These are phyloP conservation scores for Cinchona pubescens DNA, from an alignment of 257 asterid species.

Conservation along the genomic window DNA sequence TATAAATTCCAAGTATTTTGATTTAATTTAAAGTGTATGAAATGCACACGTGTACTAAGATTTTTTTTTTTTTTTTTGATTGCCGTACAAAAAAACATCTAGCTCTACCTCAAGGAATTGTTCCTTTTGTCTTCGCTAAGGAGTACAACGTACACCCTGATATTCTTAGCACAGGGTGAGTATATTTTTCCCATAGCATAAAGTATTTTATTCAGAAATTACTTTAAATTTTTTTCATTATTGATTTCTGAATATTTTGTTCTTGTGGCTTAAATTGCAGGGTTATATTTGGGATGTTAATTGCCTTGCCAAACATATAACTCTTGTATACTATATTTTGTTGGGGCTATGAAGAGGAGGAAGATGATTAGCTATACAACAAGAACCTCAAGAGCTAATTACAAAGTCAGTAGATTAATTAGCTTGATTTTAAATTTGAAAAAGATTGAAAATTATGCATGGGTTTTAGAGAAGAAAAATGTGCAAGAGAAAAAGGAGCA, in stretches of 20 bases:
- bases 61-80: background rate
- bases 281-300: slow-evolving; percentile 49
- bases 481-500: background rate
- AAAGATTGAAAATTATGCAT: background rate
- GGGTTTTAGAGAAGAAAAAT: background rate
- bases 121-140: slow-evolving; percentile 52
- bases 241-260: background rate
- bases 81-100: slow-evolving; percentile 28
- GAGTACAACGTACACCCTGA: slow-evolving; percentile 51
- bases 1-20: background rate
- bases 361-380: background rate
- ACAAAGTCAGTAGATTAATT: slow-evolving; percentile 20
- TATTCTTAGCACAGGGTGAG: slow-evolving; percentile 48
- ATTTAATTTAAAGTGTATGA: background rate
- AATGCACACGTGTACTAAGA: background rate
- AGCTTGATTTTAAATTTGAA: slow-evolving; percentile 5
- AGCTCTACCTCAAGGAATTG: slow-evolving; percentile 54
- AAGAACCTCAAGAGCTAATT: background rate
- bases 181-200: background rate
- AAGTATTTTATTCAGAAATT: background rate
- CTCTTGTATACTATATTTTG: slow-evolving; percentile 44
- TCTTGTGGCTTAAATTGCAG: slow-evolving; percentile 21
- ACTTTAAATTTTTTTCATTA: too few species aligned
- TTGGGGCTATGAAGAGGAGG: slow-evolving; percentile 38
- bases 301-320: slow-evolving; percentile 49